Conservation (phyloP, 2,329 filamentous ascomycete genomes). For the Pseudogymnoascus sp. region DNA sequence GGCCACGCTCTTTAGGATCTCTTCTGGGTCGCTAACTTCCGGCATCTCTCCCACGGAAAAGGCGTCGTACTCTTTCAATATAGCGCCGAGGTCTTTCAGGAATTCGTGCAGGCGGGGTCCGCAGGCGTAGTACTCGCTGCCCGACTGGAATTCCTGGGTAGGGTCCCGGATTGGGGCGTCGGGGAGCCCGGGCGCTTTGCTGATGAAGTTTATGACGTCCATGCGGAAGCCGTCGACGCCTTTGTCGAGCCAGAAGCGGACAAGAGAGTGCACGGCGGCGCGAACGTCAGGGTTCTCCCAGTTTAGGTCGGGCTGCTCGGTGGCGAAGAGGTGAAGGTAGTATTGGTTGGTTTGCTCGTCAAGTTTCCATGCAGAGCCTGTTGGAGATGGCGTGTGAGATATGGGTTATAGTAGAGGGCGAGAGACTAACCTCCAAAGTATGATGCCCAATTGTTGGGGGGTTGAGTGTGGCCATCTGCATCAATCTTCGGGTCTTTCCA, state of each 20-base stretch:
- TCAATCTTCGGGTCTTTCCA: constrained; percentile 41
- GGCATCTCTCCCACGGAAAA: constrained; percentile 45
- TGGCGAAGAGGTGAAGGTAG: constrained; percentile 54
- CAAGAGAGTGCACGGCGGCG: constrained; percentile 58
- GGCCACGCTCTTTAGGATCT: constrained; percentile 45
- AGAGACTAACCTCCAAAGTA: constrained; percentile 36
- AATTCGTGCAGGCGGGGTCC: constrained; percentile 51
- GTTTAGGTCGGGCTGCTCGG: constrained; percentile 70
- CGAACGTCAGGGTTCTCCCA: constrained; percentile 63
- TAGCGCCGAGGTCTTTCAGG: constrained; percentile 37
- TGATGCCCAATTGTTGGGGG: constrained; percentile 38
- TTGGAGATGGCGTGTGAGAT: neutral
- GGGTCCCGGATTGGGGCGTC: constrained; percentile 37
- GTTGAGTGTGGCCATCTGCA: constrained; percentile 27
- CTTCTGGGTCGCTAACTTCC: constrained; percentile 35
- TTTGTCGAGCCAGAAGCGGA: constrained; percentile 65
- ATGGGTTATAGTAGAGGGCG: constrained; percentile 24
- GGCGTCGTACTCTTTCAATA: constrained; percentile 39
- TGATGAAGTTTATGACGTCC: constrained; percentile 61
- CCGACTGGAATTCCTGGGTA: constrained; percentile 40
- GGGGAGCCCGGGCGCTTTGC: constrained; percentile 48
- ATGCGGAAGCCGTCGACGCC: constrained; percentile 51
- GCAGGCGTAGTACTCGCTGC: constrained; percentile 37
- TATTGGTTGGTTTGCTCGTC: constrained; percentile 44
- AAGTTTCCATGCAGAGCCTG: constrained; percentile 41